Conservation (phyloP, 352 stramenopile genomes). For the Globisporangium ultimum region DNA sequence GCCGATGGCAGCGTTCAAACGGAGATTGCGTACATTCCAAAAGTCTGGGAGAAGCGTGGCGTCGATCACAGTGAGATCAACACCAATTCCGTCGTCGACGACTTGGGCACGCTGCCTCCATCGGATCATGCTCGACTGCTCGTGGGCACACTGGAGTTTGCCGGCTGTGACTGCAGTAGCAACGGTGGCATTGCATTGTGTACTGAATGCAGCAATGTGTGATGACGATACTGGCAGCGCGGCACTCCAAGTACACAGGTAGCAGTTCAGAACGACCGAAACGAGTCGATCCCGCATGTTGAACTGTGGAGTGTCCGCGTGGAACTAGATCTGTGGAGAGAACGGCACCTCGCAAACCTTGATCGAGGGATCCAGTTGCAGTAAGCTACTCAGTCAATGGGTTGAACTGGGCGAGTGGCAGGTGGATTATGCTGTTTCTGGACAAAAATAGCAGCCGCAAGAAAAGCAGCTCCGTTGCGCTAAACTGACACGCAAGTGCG, state of each 20-base stretch:
- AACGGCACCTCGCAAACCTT: too few relatives aligned
- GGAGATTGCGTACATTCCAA: constrained; percentile 29
- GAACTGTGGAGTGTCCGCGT: too few relatives aligned
- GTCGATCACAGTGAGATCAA: constrained; percentile 26
- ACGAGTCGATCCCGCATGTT: neutral
- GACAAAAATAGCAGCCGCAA: too few relatives aligned
- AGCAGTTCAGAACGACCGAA: neutral
- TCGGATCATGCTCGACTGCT: neutral
- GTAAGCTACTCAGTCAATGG: too few relatives aligned
- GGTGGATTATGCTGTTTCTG: too few relatives aligned
- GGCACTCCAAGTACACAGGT: neutral
- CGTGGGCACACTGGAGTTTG: neutral
- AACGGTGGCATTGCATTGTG: neutral
- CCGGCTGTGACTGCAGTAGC: neutral
- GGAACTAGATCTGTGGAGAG: too few relatives aligned
- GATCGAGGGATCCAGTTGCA: too few relatives aligned
- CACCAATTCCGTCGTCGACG: neutral
- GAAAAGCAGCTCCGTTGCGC: too few relatives aligned
- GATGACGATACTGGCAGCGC: too few relatives aligned
- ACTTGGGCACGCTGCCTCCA: neutral
- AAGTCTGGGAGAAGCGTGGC: constrained; percentile 43
- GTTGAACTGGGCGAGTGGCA: too few relatives aligned
- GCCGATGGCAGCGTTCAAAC: neutral
- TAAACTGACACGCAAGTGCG: too few relatives aligned
- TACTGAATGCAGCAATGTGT: too few relatives aligned